Conservation (phyloP, 1,139 yeast species). For the Geotrichum europaeum region DNA sequence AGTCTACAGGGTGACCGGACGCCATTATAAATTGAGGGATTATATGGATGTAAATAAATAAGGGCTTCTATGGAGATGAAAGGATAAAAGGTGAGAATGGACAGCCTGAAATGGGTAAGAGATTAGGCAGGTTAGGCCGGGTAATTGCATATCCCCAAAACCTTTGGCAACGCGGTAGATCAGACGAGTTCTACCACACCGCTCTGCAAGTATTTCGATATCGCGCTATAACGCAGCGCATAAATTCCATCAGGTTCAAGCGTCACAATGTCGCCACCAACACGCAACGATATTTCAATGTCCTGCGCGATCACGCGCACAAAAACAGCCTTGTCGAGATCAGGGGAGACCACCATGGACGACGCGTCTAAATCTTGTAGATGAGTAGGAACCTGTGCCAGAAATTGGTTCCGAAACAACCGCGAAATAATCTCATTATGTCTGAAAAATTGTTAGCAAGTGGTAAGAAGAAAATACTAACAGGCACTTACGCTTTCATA, state of each 20-base stretch:
- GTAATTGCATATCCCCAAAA: neutral
- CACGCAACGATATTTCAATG: constrained; percentile 31
- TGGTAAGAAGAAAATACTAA: neutral
- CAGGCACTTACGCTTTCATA: constrained; percentile 39
- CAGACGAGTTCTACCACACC: constrained; percentile 7
- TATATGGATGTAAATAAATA: neutral
- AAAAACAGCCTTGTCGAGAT: constrained; percentile 69
- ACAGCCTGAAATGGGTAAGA: neutral
- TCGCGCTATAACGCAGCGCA: constrained; percentile 60
- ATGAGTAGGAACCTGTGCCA: constrained; percentile 59
- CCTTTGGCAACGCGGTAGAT: neutral
- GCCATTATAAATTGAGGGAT: neutral
- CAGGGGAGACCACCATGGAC: constrained; percentile 76
- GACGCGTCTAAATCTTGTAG: constrained; percentile 73
- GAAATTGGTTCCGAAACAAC: constrained; percentile 62
- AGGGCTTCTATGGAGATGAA: neutral
- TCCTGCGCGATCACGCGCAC: constrained; percentile 47
- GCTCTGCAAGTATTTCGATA: constrained; percentile 9
- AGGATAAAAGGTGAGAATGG: neutral
- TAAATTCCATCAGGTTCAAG: constrained; percentile 64
- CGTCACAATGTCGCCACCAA: constrained; percentile 52
- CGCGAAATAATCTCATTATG: constrained; percentile 62
- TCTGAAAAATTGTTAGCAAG: constrained; percentile 26
- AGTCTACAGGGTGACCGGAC: neutral
- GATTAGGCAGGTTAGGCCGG: neutral